Evolutionary conservation across 1,139 yeast species (phyloP), one percentile per base, ranked within the genome.

Genomic region (Scheffersomyces quercinus): DNA sequence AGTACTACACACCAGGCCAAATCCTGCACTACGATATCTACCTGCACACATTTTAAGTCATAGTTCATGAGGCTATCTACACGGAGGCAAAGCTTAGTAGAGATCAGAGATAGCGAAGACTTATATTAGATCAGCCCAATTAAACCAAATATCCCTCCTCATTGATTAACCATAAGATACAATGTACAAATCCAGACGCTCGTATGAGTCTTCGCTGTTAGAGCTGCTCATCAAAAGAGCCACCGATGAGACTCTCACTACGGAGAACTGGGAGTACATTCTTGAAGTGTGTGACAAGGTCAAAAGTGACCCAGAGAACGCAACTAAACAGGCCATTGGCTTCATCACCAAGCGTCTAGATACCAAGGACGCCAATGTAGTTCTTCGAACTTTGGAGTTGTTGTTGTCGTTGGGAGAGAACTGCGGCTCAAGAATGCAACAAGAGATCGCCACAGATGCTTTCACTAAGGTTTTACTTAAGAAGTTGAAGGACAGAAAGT

Each of bases 361-460:
- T 31, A 72, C 77, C 26, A 71, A 78, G 37, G 93, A 88, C 62
- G 97, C 96, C 28, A 93, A 91, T 62, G 85, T 87, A 1, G 81
- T 88, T 28, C 69, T 91, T 42, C 76, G 95, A 54, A 65, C 95
- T 0, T 66, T 93, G 42, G 78, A 96, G 0, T 67, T 93, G 43
- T 67, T 88, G 14, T 77, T 82, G 14, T 85, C 97, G 0, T 65
- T 89, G 31, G 96, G 96, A 0, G 97, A 91, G 64, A 93, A 93
- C 62, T 91, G 98, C 67, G 98, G 98, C 1, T 83, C 96, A 2
- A 74, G 90, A 53, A 81, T 88, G 79, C 84, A 83, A 55, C 90
- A 88, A 49, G 89, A 85, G 54, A 82, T 91, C 37, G 91, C 96
- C 30, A 74, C 90, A 16, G 81, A 79, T 52, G 59, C 75, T 9